A percentile compares a stretch with the other conserved stretches of the same genome.
Conservation (phyloP, 371 early-diverging fungal species). For the Rhizopus microsporus region DNA sequence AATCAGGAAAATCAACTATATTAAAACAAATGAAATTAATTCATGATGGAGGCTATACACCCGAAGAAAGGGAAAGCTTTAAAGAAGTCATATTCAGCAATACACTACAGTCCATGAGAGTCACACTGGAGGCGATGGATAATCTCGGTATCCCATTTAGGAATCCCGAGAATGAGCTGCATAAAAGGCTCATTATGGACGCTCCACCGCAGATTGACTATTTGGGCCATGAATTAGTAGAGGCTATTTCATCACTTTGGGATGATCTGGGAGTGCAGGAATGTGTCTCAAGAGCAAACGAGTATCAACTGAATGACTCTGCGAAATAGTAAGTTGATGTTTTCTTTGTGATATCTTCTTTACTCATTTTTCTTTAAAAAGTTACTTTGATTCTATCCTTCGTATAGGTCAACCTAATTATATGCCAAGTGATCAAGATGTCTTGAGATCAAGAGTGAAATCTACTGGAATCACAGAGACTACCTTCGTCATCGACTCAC, state of each 20-base stretch:
- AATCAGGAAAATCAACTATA: slow-evolving; percentile 96
- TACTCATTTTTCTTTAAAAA: slow-evolving; percentile 5
- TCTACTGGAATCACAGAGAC: slow-evolving; percentile 90
- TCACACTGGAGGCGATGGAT: slow-evolving; percentile 88
- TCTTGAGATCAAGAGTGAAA: slow-evolving; percentile 80
- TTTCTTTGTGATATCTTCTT: background rate
- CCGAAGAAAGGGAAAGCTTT: slow-evolving; percentile 84
- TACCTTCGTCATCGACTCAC: slow-evolving; percentile 74
- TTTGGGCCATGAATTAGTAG: slow-evolving; percentile 60
- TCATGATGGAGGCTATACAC: slow-evolving; percentile 89
- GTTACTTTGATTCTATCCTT: slow-evolving; percentile 86
- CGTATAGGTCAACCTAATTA: slow-evolving; percentile 78
- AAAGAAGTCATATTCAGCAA: slow-evolving; percentile 91
- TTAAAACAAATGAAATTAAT: slow-evolving; percentile 97
- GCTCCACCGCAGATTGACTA: slow-evolving; percentile 69
- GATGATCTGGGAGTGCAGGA: slow-evolving; percentile 74
- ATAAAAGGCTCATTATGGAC: slow-evolving; percentile 54
- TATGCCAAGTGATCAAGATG: slow-evolving; percentile 86
- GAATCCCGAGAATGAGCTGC: slow-evolving; percentile 62
- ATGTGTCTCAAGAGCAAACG: slow-evolving; percentile 72
- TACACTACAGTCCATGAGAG: slow-evolving; percentile 87
- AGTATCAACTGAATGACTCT: slow-evolving; percentile 88
- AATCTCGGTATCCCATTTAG: slow-evolving; percentile 66
- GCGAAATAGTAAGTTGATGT: slow-evolving; percentile 70
- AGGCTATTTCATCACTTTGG: slow-evolving; percentile 80